A percentile compares a stretch with the other conserved stretches of the same genome.
phyloP scores from a whole-genome alignment of 2,329 filamentous ascomycete species.

The Pseudocercospora fijiensis region DNA sequence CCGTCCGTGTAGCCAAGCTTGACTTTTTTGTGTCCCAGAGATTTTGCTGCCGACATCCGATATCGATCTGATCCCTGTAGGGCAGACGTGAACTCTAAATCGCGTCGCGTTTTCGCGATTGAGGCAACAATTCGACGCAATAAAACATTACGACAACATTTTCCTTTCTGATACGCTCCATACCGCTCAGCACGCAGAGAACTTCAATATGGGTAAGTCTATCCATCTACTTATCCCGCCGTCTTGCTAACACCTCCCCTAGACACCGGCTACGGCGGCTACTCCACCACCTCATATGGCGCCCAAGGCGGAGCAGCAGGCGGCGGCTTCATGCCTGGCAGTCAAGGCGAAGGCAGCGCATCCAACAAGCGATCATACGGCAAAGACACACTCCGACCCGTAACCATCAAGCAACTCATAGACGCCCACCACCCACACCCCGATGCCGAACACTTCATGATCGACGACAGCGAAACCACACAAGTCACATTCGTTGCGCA shows the following conservation, averaged over 20 bases:
- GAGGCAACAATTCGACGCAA: not conserved
- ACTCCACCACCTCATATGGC: slow-evolving; percentile 58
- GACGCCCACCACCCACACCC: slow-evolving; percentile 76
- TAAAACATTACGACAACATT: not conserved
- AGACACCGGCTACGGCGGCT: slow-evolving; percentile 38
- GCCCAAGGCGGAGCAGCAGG: slow-evolving; percentile 55
- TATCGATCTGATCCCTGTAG: not conserved
- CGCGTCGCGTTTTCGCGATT: not conserved
- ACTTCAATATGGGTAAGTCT: slow-evolving; percentile 19
- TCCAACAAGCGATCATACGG: slow-evolving; percentile 57
- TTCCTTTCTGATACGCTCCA: not conserved
- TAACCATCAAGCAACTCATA: slow-evolving; percentile 92
- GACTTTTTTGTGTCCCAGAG: not conserved
- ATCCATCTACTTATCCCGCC: not conserved
- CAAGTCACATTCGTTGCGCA: slow-evolving; percentile 83
- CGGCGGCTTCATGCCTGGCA: slow-evolving; percentile 58
- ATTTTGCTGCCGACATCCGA: not conserved
- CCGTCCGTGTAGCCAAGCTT: not conserved
- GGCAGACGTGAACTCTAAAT: not conserved
- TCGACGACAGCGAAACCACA: slow-evolving; percentile 73
- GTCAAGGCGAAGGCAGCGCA: slow-evolving; percentile 44
- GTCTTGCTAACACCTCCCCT: slow-evolving; percentile 2
- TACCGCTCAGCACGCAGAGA: not conserved
- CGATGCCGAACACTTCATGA: slow-evolving; percentile 69
- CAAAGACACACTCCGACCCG: slow-evolving; percentile 85